A percentile compares a stretch with the other conserved stretches of the same genome.
Evolutionary conservation across 257 asterid genomes (phyloP).

Genomic region (Avicennia marina): DNA sequence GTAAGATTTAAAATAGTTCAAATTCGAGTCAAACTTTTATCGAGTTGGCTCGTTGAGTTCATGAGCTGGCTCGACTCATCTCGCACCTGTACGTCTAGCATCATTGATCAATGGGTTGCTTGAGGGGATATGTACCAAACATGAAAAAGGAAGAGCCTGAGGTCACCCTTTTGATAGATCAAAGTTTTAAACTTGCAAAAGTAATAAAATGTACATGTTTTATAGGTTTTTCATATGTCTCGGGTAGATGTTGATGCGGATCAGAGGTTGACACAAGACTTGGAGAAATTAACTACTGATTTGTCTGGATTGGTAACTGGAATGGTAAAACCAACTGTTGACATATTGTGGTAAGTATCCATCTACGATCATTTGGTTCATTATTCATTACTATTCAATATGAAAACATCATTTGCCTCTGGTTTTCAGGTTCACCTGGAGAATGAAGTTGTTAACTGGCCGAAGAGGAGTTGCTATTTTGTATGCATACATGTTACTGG

Average conservation of each 20-base stretch:
- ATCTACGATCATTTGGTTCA: slow-evolving; percentile 7
- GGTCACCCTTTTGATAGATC: slow-evolving; percentile 3
- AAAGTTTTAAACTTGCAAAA: slow-evolving; percentile 3
- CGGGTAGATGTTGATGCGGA: slow-evolving; percentile 74
- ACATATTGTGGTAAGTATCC: slow-evolving; percentile 75
- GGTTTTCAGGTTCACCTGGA: slow-evolving; percentile 94
- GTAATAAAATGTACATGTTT: slow-evolving; percentile 15
- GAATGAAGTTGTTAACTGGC: slow-evolving; percentile 97
- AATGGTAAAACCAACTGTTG: slow-evolving; percentile 98
- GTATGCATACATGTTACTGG: slow-evolving; percentile 95
- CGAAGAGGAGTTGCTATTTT: slow-evolving; percentile 83
- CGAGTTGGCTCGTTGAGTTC: too few relatives aligned
- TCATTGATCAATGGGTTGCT: slow-evolving; percentile 5
- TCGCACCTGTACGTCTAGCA: too few relatives aligned
- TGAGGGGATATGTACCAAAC: background rate
- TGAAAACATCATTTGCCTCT: slow-evolving; percentile 19
- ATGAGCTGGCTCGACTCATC: too few relatives aligned
- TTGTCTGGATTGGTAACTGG: slow-evolving; percentile 98
- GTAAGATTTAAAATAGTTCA: too few relatives aligned
- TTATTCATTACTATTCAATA: slow-evolving; percentile 11
- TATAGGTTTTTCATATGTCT: slow-evolving; percentile 81
- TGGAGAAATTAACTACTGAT: slow-evolving; percentile 91
- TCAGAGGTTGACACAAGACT: slow-evolving; percentile 94
- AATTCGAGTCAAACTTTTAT: too few relatives aligned
- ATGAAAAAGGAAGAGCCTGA: background rate